phyloP scores from a whole-genome alignment of 2,329 filamentous ascomycete species.

The Neofusicoccum ribis region DNA sequence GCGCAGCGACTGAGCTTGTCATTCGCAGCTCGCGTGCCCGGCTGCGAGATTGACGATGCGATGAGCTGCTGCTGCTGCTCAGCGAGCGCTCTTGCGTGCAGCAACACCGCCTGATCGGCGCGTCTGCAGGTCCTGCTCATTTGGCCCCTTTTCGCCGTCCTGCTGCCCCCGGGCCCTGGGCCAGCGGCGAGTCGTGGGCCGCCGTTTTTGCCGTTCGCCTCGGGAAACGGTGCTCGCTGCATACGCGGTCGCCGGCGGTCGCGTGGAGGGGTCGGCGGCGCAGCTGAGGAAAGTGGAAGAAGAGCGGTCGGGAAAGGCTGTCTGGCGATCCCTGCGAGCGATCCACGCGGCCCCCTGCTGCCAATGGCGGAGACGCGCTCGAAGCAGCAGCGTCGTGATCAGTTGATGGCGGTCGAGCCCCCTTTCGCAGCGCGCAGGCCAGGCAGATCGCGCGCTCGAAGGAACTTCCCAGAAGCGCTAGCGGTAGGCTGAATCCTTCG shows the following conservation, averaged over 20 bases:
- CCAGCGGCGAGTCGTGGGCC: constrained; percentile 1
- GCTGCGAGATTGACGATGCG: constrained; percentile 12
- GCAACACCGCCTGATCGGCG: constrained; percentile 9
- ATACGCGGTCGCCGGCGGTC: constrained; percentile 3
- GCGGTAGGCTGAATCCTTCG: constrained; percentile 17
- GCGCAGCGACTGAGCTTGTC: constrained; percentile 1
- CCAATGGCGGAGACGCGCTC: constrained; percentile 15
- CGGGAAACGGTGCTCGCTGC: constrained; percentile 14
- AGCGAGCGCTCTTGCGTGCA: constrained; percentile 14
- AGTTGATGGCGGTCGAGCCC: constrained; percentile 12
- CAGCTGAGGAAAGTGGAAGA: constrained; percentile 2
- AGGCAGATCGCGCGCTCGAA: constrained; percentile 10
- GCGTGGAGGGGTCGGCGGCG: constrained; percentile 5
- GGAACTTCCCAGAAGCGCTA: constrained; percentile 13
- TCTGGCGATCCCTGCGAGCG: constrained; percentile 18
- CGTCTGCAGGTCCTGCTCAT: constrained; percentile 9
- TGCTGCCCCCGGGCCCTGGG: not conserved
- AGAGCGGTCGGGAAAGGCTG: constrained; percentile 8
- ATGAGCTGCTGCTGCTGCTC: constrained; percentile 1
- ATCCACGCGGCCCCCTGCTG: constrained; percentile 13
- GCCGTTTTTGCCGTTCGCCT: constrained; percentile 12
- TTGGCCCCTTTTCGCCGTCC: not conserved
- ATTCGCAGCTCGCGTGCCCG: constrained; percentile 4
- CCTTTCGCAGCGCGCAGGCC: not conserved
- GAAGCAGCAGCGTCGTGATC: constrained; percentile 11